Base-by-base conservation (phyloP, 805 yeast species). In the Barnettozyma siamensis region DNA sequence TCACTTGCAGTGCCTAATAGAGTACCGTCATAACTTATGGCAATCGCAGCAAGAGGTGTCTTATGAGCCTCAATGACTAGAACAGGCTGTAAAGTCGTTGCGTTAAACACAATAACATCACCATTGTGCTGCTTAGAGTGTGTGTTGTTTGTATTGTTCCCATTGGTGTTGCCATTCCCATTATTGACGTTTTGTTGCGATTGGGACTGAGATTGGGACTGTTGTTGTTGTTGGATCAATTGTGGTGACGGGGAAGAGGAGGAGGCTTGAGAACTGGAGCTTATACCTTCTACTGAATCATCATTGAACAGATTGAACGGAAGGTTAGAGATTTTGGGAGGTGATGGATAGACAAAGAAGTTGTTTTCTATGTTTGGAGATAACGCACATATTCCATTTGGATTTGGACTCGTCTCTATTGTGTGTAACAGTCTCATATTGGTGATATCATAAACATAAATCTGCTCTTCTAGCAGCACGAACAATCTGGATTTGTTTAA, bases 51-150 rank as follows among this genome's bases (percentile, higher is more conserved):
- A 31, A 84, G 58, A 5, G 77, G 70, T 0, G 85, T 75, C 53
- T 80, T 82, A 53, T 84, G 94, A 3, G 89, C 88, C 53, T 80
- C 85, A 21, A 84, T 75, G 1, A 82, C 81, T 40, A 80, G 75
- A 10, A 79, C 51, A 1, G 89, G 88, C 51, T 77, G 83, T 31
- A 81, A 58, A 9, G 78, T 68, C 18, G 70, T 62, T 8, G 83
- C 71, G 52, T 83, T 79, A 56, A 80, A 84, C 13, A 83, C 65
- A 2, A 83, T 77, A 3, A 82, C 84, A 47, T 80, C 83, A 0
- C 91, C 91, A 13, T 76, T 73, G 37, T 66, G 50, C 37, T 17
- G 42, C 36, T 16, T 52, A 40, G 33, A 26, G 11, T 13, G 12
- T 11, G 29, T 5, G 5, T 6, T 5, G 11, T 26, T 26, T 26